A percentile compares a stretch with the other conserved stretches of the same genome.
These are phyloP conservation scores for Craterostigma plantagineum DNA, from an alignment of 257 asterid species.

Conservation along the genomic window DNA sequence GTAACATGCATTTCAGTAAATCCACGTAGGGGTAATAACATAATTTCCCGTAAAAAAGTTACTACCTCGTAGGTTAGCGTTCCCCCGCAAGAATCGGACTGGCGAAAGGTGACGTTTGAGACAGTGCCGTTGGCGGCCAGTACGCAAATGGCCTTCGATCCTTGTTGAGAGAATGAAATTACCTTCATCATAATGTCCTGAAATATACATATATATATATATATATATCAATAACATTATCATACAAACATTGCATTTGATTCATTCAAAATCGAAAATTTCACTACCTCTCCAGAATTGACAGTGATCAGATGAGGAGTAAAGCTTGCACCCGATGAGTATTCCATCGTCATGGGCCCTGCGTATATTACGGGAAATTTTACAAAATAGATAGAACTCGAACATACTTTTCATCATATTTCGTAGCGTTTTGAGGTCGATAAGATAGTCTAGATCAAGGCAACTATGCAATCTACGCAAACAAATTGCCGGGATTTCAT, in stretches of 20 bases:
- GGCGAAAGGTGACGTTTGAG: constrained; percentile 79
- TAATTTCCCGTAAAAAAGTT: background rate
- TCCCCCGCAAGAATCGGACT: constrained; percentile 87
- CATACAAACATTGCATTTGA: background rate
- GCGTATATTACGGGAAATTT: background rate
- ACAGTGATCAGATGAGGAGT: constrained; percentile 64
- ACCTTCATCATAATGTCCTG: constrained; percentile 84
- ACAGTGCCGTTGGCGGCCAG: constrained; percentile 75
- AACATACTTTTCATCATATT: background rate
- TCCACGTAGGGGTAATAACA: background rate
- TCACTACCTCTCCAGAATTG: constrained; percentile 60
- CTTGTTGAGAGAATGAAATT: constrained; percentile 80
- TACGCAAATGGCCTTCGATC: constrained; percentile 66
- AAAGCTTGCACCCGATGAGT: constrained; percentile 48
- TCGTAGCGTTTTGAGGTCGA: too few relatives aligned
- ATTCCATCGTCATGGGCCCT: constrained; percentile 9
- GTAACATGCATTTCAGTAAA: background rate
- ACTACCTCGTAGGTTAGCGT: constrained; percentile 78
- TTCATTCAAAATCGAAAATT: background rate
- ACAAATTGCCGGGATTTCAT: too few relatives aligned
- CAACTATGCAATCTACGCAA: too few relatives aligned
- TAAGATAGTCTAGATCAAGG: too few relatives aligned
- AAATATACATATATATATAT: constrained; percentile 13
- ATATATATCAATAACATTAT: constrained; percentile 11
- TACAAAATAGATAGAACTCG: background rate